Evolutionary conservation across 768 basidiomycete genomes (phyloP), one percentile per base, ranked within the genome.

Genomic region (Trametes cubensis): DNA sequence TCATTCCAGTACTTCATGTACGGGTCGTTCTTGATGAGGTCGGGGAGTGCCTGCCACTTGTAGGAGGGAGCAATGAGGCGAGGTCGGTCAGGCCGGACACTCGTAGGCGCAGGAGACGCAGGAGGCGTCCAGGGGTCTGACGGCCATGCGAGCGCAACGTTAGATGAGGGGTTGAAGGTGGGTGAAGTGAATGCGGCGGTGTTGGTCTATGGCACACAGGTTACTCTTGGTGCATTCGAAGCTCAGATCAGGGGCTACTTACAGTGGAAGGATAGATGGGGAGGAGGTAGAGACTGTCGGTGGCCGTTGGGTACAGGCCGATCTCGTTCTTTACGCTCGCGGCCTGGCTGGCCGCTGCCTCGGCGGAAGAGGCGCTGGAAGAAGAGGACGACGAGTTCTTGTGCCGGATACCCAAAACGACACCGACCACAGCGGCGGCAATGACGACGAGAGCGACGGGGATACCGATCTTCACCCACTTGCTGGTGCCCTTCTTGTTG

Each of bases 221-320:
- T n/a, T 21, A 39, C 39, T 42, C 14, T 54, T 28, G 23, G 18
- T 20, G 39, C 21, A 15, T 58, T 20, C 40, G 30, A 18, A 6
- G 34, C 18, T 34, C 25, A 15, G 28, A 56, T 57, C 46, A 30
- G 48, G 20, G 18, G 25, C 60, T 23, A 84, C 92, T 78, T 63
- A 95, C 95, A 6, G 92, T 92, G 20, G 92, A 88, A 6, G 94
- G 92, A 72, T 95, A 96, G 26, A 95, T 71, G 0, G 95, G 95
- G 58, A 93, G 80, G 78, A 89, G 81, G 72, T 85, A 96, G 51
- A 84, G 80, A 68, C 85, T 85, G 70, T 95, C 82, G 18, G 95
- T 97, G 6, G 86, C 85, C 2, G 88, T 88, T 28, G 94, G 84
- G 70, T 87, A 92, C 42, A 84, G 72, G 20, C 88, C 90, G 34